Base-by-base conservation (phyloP, 495 filamentous ascomycete species). In the Podospora tetraspora region DNA sequence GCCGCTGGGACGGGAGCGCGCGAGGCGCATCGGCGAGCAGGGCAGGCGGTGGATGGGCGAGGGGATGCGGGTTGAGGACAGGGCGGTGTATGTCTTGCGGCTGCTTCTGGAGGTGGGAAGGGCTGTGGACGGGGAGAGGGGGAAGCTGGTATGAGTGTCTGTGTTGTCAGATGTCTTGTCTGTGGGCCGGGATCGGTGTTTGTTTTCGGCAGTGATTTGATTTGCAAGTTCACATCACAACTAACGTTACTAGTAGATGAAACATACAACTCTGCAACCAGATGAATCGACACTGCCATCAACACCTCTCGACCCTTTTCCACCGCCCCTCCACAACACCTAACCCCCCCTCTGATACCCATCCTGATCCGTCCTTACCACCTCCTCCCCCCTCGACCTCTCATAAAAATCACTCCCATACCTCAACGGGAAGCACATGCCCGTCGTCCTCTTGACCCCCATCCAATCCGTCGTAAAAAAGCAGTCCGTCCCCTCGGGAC, bases 51-150 rank as follows among this genome's bases (percentile, higher is more conserved):
- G 85, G 85, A 72, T 71, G 3, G 69, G 70, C 27, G 73, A 70
- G 61, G 79, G 77, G 0, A 70, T 86, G 10, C 67, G 82, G 22
- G 66, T 75, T 23, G 73, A 76, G 9, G 82, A 86, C 65, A 72
- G 79, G 70, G 62, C 71, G 11, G 70, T 84, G 12, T 84, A 83
- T 57, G 63, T 79, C 7, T 82, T 80, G 66, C 73, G 83, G 12
- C 69, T 84, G 24, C 63, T 85, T 29, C 63, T 85, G 66, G 83
- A 85, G 75, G 64, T 82, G 30, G 78, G 77, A 10, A 74, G 81
- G 60, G 59, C 81, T 8, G 71, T 74, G 52, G 74, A 81, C 68
- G 66, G 62, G 69, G 37, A 61, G 43, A 52, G 43, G 43, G 43
- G 43, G 43, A 52, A n/a, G 43, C 2, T 52, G 43, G 43, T 52